Conservation (phyloP, 305 asterid genomes). For the Solanum hybrid region DNA sequence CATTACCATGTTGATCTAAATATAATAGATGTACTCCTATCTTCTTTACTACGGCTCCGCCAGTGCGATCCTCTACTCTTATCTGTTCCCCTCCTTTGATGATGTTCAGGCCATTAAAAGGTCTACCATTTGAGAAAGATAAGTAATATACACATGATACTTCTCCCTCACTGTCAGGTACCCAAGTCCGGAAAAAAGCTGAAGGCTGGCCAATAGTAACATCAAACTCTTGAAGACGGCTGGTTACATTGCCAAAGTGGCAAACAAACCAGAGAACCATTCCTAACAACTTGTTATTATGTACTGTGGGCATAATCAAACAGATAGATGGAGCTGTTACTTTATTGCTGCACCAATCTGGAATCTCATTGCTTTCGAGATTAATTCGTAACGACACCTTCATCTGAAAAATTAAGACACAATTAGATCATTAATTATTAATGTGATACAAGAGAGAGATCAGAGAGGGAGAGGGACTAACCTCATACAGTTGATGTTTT, state of each 20-base stretch:
- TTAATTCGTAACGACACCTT: background rate
- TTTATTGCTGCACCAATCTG: background rate
- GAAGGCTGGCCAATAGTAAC: no score
- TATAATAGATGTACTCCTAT: background rate
- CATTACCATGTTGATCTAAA: background rate
- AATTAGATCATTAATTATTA: background rate
- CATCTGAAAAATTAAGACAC: fast-evolving
- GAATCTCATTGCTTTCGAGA: background rate
- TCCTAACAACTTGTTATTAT: background rate
- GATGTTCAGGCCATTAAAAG: no score
- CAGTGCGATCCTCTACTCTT: fast-evolving
- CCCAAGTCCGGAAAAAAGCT: no score
- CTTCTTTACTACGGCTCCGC: fast-evolving
- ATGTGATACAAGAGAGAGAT: background rate
- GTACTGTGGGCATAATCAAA: background rate
- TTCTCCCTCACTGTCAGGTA: no score
- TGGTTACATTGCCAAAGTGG: no score
- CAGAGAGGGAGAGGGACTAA: background rate
- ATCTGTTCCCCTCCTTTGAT: no score
- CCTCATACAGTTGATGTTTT: background rate
- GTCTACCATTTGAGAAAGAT: no score
- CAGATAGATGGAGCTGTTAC: background rate
- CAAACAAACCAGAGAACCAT: background rate
- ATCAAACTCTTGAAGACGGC: no score
- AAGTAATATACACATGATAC: no score